A percentile compares a stretch with the other conserved stretches of the same genome.
Evolutionary conservation across 2,329 filamentous ascomycete genomes (phyloP).

Genomic region (Aureobasidium sp.): DNA sequence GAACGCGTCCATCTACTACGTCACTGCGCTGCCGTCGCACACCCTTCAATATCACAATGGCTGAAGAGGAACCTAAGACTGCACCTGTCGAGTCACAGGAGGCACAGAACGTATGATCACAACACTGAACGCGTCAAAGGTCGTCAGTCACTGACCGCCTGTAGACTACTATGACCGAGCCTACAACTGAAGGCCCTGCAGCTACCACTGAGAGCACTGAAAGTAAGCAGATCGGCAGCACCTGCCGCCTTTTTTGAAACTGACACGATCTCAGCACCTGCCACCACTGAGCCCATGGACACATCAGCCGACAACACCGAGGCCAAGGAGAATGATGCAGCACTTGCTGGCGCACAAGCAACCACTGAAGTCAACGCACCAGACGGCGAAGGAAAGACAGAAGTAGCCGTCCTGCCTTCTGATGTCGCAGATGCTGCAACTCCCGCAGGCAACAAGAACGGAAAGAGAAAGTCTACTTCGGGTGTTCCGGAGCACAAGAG

Average conservation of each 20-base stretch:
- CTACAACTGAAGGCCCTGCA: conserved; percentile 3
- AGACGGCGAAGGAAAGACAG: conserved; percentile 13
- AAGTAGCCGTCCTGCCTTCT: conserved; percentile 10
- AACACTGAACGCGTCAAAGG: background rate
- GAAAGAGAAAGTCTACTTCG: conserved; percentile 51
- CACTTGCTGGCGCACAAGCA: conserved; percentile 13
- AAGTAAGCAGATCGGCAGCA: background rate
- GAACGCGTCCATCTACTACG: conserved; percentile 12
- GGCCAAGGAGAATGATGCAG: background rate
- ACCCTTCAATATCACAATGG: conserved; percentile 18
- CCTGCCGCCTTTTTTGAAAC: background rate
- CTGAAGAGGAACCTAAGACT: conserved; percentile 21
- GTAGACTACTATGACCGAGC: conserved; percentile 8
- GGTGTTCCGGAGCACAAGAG: conserved; percentile 57
- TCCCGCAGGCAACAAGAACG: conserved; percentile 23
- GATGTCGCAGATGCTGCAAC: conserved; percentile 14
- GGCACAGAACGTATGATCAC: conserved; percentile 8
- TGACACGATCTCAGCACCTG: background rate
- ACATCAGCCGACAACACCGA: background rate
- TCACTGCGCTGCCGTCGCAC: conserved; percentile 5
- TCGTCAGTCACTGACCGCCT: conserved; percentile 1
- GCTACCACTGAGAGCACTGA: background rate
- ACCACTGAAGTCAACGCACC: conserved; percentile 16
- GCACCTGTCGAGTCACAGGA: conserved; percentile 20
- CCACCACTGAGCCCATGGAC: background rate